Base-by-base conservation (phyloP, 2,329 filamentous ascomycete species). In the Nectriaceae sp. region DNA sequence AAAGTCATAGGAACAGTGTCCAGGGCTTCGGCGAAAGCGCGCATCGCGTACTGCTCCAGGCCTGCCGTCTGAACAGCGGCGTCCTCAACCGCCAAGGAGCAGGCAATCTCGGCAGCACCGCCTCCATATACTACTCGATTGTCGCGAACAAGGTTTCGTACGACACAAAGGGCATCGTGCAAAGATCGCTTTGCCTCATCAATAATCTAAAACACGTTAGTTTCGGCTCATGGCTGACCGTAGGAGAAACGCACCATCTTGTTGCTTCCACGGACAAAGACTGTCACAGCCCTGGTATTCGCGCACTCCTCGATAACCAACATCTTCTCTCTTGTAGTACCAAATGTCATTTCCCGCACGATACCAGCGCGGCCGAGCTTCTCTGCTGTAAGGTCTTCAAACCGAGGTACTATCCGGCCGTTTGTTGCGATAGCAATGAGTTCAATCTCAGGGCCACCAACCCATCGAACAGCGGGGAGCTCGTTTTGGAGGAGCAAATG, bases 31-130 rank as follows among this genome's bases (percentile, higher is more conserved):
- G 94, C 84, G 68, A 99, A 99, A 20, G 94, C 94, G 53, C 94
- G 89, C 93, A 99, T 99, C 57, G 93, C 92, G 72, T 99, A 99
- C 74, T 99, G 94, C 75, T 97, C 93, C 33, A 99, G 83, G n/a
- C 94, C 94, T 20, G 92, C 90, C 44, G 90, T 96, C 85, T 96
- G 90, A 65, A 92, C 86, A 37, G 93, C 93, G 21, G 90, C 93
- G 63, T 97, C 92, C 72, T 97, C 93, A 39, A 99, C 93, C 3
- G 94, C 94, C 46, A 99, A 76, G 19, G 91, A 96, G 79, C 95
- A 99, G 54, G 95, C 92, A 68, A 99, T 95, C 72, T 99, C 94
- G 40, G 94, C 93, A 22, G 94, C 90, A 72, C 95, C 94, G 63
- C 94, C 94, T 58, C 94, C 94, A 67, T 99, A 99, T 10, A 99